Evolutionary conservation across 2,329 filamentous ascomycete genomes (phyloP).

Genomic region (Colletotrichum sp.): DNA sequence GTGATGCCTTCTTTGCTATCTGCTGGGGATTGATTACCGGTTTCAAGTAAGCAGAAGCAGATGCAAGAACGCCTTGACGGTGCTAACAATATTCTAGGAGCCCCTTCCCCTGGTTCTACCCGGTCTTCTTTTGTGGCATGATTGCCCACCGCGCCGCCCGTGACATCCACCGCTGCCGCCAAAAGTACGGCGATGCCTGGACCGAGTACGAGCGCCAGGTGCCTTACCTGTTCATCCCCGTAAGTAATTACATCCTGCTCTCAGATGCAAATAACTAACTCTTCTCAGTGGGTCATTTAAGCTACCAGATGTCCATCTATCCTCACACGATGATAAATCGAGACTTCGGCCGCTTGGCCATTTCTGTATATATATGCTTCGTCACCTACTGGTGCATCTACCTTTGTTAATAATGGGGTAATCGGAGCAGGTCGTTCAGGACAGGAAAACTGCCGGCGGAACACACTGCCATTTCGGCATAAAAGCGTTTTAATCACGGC

Average conservation of each 20-base stretch:
- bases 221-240: constrained; percentile 78
- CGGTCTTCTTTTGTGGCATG: constrained; percentile 80
- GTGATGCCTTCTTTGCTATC: constrained; percentile 78
- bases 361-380: not conserved
- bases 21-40: constrained; percentile 84
- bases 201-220: constrained; percentile 79
- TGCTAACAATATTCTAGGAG: constrained; percentile 41
- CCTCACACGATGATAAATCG: not conserved
- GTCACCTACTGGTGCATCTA: not conserved
- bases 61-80: accelerated
- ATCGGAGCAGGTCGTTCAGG: not conserved
- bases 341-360: not conserved
- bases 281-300: not conserved
- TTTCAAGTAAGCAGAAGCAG: constrained; percentile 51
- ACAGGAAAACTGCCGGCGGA: not conserved
- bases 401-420: not conserved
- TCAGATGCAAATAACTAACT: not conserved
- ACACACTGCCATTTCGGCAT: not conserved
- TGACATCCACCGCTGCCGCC: constrained; percentile 76
- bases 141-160: constrained; percentile 78
- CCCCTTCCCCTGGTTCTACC: constrained; percentile 91
- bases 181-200: constrained; percentile 85
- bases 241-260: constrained; percentile 25
- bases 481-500: not conserved
- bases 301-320: not conserved